phyloP scores from a whole-genome alignment of 768 basidiomycete species.

The Boletus subparvulus region DNA sequence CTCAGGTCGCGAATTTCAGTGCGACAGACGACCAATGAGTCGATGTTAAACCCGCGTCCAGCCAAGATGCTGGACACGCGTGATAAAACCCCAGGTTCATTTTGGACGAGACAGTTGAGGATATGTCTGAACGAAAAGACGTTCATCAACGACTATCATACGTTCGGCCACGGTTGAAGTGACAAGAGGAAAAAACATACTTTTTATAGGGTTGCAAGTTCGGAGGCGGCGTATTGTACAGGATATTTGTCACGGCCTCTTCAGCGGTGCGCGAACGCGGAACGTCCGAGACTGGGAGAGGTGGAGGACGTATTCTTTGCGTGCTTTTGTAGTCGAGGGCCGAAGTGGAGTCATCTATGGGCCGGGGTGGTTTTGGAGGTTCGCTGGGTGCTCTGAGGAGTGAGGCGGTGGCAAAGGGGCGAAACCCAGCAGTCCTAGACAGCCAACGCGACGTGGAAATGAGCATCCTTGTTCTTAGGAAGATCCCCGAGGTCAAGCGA shows the following conservation, averaged over 20 bases:
- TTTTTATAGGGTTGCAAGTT: slow-evolving; percentile 91
- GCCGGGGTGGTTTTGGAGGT: slow-evolving; percentile 70
- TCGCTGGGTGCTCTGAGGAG: slow-evolving; percentile 16
- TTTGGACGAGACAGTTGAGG: slow-evolving; percentile 97
- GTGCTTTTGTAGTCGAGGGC: slow-evolving; percentile 88
- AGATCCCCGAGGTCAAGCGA: not conserved
- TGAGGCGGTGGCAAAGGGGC: slow-evolving; percentile 24
- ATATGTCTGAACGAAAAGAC: slow-evolving; percentile 63
- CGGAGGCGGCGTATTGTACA: slow-evolving; percentile 94
- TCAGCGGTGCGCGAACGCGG: slow-evolving; percentile 84
- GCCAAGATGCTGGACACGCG: slow-evolving; percentile 97
- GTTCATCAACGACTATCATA: slow-evolving; percentile 3
- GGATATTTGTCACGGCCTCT: slow-evolving; percentile 95
- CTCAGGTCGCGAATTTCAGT: slow-evolving; percentile 96
- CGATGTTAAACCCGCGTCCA: slow-evolving; percentile 97
- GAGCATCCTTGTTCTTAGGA: slow-evolving; percentile 5
- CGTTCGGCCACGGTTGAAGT: not conserved
- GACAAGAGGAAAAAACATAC: slow-evolving; percentile 37
- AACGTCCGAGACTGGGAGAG: slow-evolving; percentile 82
- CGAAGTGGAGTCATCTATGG: slow-evolving; percentile 91
- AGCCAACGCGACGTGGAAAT: slow-evolving; percentile 20
- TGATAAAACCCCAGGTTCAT: slow-evolving; percentile 98
- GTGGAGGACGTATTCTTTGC: slow-evolving; percentile 73
- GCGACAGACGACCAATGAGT: slow-evolving; percentile 96
- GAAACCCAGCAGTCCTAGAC: slow-evolving; percentile 13